Conservation (phyloP, 208 protist species). For the Vickermania spadyakhi region DNA sequence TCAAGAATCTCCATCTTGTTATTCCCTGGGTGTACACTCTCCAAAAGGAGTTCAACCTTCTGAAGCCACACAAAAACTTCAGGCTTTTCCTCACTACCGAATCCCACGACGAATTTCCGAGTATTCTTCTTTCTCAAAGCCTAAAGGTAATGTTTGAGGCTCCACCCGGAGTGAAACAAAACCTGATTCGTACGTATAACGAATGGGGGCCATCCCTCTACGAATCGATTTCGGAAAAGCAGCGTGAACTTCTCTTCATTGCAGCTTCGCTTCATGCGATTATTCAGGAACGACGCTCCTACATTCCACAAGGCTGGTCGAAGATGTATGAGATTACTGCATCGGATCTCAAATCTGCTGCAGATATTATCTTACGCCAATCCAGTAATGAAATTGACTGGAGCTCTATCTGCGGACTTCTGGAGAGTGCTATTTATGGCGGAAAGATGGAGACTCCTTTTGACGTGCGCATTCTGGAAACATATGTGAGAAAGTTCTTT, state of each 20-base stretch:
- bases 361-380: constrained; percentile 87
- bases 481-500: constrained; percentile 92
- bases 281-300: constrained; percentile 95
- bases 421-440: constrained; percentile 95
- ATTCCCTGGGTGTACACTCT: constrained; percentile 89
- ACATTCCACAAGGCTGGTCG: constrained; percentile 96
- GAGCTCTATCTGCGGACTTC: constrained; percentile 88
- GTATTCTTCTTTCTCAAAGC: constrained; percentile 90
- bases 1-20: constrained; percentile 97
- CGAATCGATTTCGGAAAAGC: constrained; percentile 36
- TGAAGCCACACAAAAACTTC: constrained; percentile 86
- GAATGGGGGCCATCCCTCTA: constrained; percentile 62
- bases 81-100: constrained; percentile 95
- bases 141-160: constrained; percentile 96
- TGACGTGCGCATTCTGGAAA: constrained; percentile 88
- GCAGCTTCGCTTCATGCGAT: constrained; percentile 94
- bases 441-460: constrained; percentile 93
- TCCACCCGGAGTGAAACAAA: constrained; percentile 93
- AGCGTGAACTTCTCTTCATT: constrained; percentile 91
- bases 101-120: constrained; percentile 90
- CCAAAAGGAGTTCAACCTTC: constrained; percentile 88
- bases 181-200: constrained; percentile 92
- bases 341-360: constrained; percentile 89
- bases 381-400: constrained; percentile 68
- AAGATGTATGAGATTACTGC: constrained; percentile 96